phyloP scores from a whole-genome alignment of 768 basidiomycete genomes.

The Boletus bicolor region DNA sequence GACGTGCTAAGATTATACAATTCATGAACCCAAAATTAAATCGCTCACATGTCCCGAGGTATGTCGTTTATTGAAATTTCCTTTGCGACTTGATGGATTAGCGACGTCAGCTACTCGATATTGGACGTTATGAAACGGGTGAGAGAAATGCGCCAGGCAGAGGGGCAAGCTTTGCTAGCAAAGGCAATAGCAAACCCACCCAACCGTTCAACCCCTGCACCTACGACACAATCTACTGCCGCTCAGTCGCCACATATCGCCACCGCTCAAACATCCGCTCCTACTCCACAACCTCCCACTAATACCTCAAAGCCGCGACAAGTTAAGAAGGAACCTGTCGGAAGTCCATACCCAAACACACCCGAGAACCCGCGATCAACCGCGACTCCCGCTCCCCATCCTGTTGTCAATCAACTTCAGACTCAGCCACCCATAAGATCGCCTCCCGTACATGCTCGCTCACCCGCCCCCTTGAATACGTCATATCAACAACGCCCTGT shows the following conservation, averaged over 20 bases:
- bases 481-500: conserved; percentile 23
- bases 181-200: conserved; percentile 31
- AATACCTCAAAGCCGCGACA: conserved; percentile 24
- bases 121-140: conserved; percentile 46
- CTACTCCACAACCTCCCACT: conserved; percentile 28
- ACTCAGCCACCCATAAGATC: conserved; percentile 27
- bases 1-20: conserved; percentile 70
- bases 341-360: conserved; percentile 26
- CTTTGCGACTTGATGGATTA: conserved; percentile 1
- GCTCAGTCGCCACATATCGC: conserved; percentile 34
- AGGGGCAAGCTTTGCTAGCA: conserved; percentile 21
- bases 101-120: conserved; percentile 48
- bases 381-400: conserved; percentile 32
- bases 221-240: conserved; percentile 33
- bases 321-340: conserved; percentile 30
- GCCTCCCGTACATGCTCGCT: conserved; percentile 29
- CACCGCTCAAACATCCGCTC: conserved; percentile 26
- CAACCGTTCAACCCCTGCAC: conserved; percentile 27
- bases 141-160: conserved; percentile 27
- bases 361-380: conserved; percentile 31
- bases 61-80: conserved; percentile 15
- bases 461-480: conserved; percentile 20
- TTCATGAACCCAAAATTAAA: conserved; percentile 69
- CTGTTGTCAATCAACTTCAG: conserved; percentile 33
- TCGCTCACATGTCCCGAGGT: conserved; percentile 49